Base-by-base conservation (phyloP, 441 rosid genomes). In the Lepidium campestre region DNA sequence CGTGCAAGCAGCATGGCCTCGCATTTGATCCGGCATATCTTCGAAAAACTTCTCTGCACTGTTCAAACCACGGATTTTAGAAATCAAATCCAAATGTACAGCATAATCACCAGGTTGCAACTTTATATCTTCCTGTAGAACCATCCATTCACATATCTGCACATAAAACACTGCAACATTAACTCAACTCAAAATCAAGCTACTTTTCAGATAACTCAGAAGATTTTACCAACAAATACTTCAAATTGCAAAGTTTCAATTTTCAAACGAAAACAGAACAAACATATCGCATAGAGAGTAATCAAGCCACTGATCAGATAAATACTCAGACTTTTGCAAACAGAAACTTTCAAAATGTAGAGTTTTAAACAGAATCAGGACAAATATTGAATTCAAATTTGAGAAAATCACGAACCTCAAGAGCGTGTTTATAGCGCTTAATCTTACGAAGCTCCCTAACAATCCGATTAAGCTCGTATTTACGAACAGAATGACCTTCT, bases 81-180 rank as follows among this genome's bases (percentile, higher is more conserved):
- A 81, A 45, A 87, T 77, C 75, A 93, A 84, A 77, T 93, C 99
- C 78, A 91, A 76, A 69, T 93, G 96, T 35, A 91, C 86, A 12
- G 96, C 97, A 65, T 85, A 94, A 60, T 94, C 97, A 57, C 99
- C 96, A 1, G 89, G 73, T 71, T 85, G 61, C 25, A 94, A 78
- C 79, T 82, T 85, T 37, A 89, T 80, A 71, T 83, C 97, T 62
- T 75, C 73, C 70, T 85, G 89, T 42, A 77, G 72, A 40, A 79
- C 82, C 96, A 91, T 89, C 96, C 96, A 86, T 68, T 89, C 96
- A 72, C 96, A 89, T 72, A 93, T 77, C 97, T 93, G 65, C 63
- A 60, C 19, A 47, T 44, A 74, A n/a, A 58, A 36, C 42, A 11
- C 57, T 29, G 10, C 34, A 64, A 40, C 8, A 22, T 7, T 17